Conservation (phyloP, 129 eudicot species). For the Heracleum sosnowskyi region DNA sequence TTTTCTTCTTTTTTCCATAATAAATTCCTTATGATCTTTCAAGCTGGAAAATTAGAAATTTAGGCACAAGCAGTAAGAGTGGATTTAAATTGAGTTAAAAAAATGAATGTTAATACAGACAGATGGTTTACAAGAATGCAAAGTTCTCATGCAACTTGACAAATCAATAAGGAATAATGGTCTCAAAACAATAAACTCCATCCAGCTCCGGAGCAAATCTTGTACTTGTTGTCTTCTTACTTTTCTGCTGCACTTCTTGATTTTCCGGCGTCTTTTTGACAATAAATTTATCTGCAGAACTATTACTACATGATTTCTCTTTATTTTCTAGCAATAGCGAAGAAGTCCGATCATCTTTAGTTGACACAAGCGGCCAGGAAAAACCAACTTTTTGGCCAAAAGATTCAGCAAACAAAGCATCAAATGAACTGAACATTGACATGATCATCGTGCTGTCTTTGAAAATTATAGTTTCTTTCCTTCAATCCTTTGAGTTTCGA, state of each 20-base stretch:
- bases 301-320: background rate
- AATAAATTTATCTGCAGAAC: background rate
- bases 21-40: background rate
- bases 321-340: background rate
- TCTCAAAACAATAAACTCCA: conserved; percentile 49
- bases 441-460: conserved; percentile 1
- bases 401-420: conserved; percentile 26
- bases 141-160: too few species aligned
- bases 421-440: conserved; percentile 43
- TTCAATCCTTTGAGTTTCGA: too few species aligned
- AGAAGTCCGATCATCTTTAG: background rate
- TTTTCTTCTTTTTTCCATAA: too few species aligned
- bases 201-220: conserved; percentile 52
- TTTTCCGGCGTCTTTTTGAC: background rate
- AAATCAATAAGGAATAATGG: conserved; percentile 26
- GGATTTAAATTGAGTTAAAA: background rate
- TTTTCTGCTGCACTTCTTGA: conserved; percentile 12
- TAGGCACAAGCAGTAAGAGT: background rate
- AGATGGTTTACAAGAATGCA: background rate
- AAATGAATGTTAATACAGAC: background rate
- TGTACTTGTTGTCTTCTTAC: conserved; percentile 10
- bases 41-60: background rate
- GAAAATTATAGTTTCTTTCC: too few species aligned
- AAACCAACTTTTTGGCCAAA: conserved; percentile 27
- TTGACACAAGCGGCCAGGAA: conserved; percentile 2